phyloP scores from a whole-genome alignment of 768 basidiomycete genomes.

The Ephemerocybe angulata region DNA sequence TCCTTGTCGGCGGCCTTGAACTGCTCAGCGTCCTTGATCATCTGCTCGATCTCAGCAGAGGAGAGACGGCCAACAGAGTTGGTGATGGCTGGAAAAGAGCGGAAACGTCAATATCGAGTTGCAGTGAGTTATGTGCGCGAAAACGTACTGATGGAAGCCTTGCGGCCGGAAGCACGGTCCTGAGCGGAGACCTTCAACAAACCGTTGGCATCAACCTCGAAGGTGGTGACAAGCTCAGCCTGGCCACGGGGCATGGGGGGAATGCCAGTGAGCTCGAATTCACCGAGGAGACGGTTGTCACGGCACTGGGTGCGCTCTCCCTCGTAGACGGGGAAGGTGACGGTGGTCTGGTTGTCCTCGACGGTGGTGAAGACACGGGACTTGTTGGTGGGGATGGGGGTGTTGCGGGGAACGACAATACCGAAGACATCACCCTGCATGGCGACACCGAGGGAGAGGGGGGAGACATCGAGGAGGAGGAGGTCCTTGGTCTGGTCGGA shows the following conservation, averaged over 20 bases:
- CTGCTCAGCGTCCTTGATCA: constrained; percentile 99
- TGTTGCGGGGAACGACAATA: constrained; percentile 98
- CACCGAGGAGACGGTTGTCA: constrained; percentile 97
- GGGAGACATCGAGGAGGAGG: constrained; percentile 96
- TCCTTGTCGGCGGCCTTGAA: constrained; percentile 97
- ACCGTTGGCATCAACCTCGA: constrained; percentile 99
- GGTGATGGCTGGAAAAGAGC: constrained; percentile 67
- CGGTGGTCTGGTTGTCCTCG: constrained; percentile 99
- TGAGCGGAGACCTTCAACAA: constrained; percentile 97
- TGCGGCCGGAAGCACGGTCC: constrained; percentile 98
- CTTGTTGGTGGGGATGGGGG: constrained; percentile 99
- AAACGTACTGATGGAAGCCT: constrained; percentile 89
- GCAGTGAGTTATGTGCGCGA: background rate
- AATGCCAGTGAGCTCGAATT: constrained; percentile 98
- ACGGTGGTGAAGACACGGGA: constrained; percentile 98
- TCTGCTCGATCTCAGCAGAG: constrained; percentile 96
- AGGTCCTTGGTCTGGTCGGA: constrained; percentile 99
- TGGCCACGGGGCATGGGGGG: constrained; percentile 99
- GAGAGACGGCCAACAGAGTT: constrained; percentile 99
- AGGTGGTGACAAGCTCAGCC: constrained; percentile 98
- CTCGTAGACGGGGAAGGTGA: constrained; percentile 99
- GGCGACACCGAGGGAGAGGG: constrained; percentile 97
- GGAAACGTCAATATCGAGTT: constrained; percentile 7
- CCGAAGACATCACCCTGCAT: constrained; percentile 99
- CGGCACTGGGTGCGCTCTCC: constrained; percentile 99